Percentiles rank a stretch among this genome's conserved stretches.
These are phyloP conservation scores for Nicotiana noctiflora DNA, from an alignment of 257 asterid species.

Conservation along the genomic window DNA sequence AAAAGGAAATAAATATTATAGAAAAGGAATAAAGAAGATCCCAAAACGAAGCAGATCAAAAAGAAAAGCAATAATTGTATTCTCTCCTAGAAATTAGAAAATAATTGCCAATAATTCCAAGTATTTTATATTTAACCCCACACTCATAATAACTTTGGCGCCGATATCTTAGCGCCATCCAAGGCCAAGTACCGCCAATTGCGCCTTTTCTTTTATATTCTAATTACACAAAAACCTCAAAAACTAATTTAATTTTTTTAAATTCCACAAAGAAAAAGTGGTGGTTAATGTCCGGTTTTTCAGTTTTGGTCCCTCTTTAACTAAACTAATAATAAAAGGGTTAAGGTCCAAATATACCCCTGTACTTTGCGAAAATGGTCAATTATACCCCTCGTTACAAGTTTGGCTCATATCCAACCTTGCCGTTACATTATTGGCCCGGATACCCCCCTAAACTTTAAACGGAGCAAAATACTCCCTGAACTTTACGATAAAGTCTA, in stretches of 20 bases:
- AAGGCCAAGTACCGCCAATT: slow-evolving; percentile 28
- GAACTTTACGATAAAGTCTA: too few species aligned
- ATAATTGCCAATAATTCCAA: background rate
- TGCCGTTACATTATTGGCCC: too few species aligned
- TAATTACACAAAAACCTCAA: background rate
- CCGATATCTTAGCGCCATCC: slow-evolving; percentile 40
- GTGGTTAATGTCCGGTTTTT: slow-evolving; percentile 36
- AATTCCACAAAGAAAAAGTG: background rate
- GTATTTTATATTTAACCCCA: background rate
- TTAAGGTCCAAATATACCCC: too few species aligned
- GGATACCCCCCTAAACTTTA: too few species aligned
- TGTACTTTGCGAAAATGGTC: too few species aligned
- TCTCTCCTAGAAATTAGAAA: background rate
- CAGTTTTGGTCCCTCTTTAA: slow-evolving; percentile 18
- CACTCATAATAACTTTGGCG: slow-evolving; percentile 21
- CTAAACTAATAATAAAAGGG: background rate
- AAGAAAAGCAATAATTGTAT: background rate
- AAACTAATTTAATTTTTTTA: background rate
- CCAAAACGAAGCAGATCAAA: slow-evolving; percentile 2
- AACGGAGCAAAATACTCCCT: too few species aligned
- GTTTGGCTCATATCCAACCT: too few species aligned
- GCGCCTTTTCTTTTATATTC: slow-evolving; percentile 14
- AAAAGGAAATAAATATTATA: background rate
- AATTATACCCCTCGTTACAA: too few species aligned
- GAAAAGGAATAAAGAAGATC: slow-evolving; percentile 8